These are phyloP conservation scores for Rhodofomes roseus DNA, from an alignment of 1,284 basidiomycete species.

Conservation along the genomic window DNA sequence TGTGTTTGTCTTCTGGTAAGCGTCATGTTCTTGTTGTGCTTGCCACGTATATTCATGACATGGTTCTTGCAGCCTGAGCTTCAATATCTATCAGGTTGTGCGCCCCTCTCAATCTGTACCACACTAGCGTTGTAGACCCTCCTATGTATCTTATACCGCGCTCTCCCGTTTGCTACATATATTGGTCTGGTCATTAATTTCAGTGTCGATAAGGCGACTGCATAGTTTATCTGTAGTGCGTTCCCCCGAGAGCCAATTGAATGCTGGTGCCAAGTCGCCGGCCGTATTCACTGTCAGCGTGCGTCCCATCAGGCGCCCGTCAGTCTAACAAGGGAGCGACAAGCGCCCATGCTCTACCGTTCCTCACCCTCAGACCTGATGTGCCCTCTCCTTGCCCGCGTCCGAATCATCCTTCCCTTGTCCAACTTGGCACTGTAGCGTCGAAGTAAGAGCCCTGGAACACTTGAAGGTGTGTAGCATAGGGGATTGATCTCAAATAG, in stretches of 20 bases:
- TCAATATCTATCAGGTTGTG: conserved; percentile 68
- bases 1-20: conserved; percentile 87
- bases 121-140: conserved; percentile 14
- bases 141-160: conserved; percentile 1
- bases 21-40: conserved; percentile 11
- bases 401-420: conserved; percentile 13
- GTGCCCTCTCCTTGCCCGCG: conserved; percentile 24
- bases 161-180: conserved; percentile 1
- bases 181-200: too few relatives aligned
- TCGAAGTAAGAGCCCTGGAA: conserved; percentile 5
- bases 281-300: neutral
- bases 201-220: too few relatives aligned
- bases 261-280: too few relatives aligned
- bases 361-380: conserved; percentile 32
- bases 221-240: too few relatives aligned
- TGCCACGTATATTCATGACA: neutral
- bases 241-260: too few relatives aligned
- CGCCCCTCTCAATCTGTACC: conserved; percentile 21
- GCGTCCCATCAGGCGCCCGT: neutral
- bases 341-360: neutral
- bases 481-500: conserved; percentile 1
- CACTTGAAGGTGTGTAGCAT: conserved; percentile 17
- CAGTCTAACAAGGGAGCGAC: neutral
- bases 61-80: conserved; percentile 52
- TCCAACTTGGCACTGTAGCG: conserved; percentile 5